phyloP scores from a whole-genome alignment of 306 rosid genomes.

The Gastrolobium villosum region DNA sequence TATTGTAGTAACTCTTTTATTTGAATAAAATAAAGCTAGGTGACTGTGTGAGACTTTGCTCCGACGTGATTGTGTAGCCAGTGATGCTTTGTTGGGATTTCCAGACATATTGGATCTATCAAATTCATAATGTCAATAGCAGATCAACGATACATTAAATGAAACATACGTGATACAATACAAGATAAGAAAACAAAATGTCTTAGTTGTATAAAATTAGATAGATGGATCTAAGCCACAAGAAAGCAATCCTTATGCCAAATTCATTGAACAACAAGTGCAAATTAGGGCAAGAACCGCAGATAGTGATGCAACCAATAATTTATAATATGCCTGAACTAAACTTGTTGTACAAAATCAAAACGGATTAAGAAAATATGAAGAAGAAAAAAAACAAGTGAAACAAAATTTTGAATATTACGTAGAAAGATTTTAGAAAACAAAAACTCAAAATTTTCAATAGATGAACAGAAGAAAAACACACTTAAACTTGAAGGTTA shows the following conservation, averaged over 20 bases:
- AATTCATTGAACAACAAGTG: slow-evolving; percentile 22
- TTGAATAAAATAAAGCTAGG: no score
- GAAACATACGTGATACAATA: slow-evolving; percentile 7
- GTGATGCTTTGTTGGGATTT: slow-evolving; percentile 73
- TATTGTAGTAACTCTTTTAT: no score
- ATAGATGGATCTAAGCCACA: slow-evolving; percentile 52
- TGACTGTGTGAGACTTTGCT: no score
- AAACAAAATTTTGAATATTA: slow-evolving; percentile 39
- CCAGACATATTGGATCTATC: slow-evolving; percentile 77
- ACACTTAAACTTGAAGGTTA: neutral
- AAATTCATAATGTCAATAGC: slow-evolving; percentile 50
- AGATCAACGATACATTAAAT: slow-evolving; percentile 38
- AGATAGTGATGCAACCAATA: slow-evolving; percentile 44
- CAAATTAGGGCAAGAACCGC: slow-evolving; percentile 10
- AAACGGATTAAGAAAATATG: neutral
- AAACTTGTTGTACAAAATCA: slow-evolving; percentile 23
- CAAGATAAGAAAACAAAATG: slow-evolving; percentile 40
- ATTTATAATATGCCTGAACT: neutral
- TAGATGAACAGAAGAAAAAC: slow-evolving; percentile 15
- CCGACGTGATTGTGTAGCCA: slow-evolving; percentile 48
- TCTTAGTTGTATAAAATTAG: slow-evolving; percentile 1
- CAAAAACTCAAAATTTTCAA: slow-evolving; percentile 16
- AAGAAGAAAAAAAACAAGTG: neutral
- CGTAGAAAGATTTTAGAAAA: neutral
- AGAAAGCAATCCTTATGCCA: neutral